phyloP scores from a whole-genome alignment of 2,329 filamentous ascomycete genomes.

The Capronia epimyces region DNA sequence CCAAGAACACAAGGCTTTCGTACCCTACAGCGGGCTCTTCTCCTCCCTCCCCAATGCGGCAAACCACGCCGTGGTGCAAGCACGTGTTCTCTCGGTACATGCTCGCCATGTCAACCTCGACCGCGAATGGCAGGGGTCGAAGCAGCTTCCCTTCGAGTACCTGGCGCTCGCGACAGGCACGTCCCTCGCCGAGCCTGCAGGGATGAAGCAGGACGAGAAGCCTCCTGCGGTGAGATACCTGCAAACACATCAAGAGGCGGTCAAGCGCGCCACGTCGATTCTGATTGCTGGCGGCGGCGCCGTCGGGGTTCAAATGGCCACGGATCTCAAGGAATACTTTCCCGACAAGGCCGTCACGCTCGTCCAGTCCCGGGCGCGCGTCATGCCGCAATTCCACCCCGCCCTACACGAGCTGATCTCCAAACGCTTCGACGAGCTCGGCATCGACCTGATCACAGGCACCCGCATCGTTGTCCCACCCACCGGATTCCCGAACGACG shows the following conservation, averaged over 20 bases:
- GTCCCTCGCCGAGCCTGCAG: slow-evolving; percentile 17
- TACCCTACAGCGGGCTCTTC: slow-evolving; percentile 46
- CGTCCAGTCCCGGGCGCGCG: slow-evolving; percentile 42
- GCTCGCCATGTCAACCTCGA: slow-evolving; percentile 42
- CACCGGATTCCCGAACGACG: slow-evolving; percentile 6
- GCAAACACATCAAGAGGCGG: slow-evolving; percentile 27
- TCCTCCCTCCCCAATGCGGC: slow-evolving; percentile 37
- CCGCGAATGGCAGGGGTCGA: slow-evolving; percentile 37
- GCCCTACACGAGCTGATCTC: slow-evolving; percentile 15
- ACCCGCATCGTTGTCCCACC: slow-evolving; percentile 14
- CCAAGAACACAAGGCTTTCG: slow-evolving; percentile 56
- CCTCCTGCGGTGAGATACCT: slow-evolving; percentile 13
- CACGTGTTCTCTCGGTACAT: slow-evolving; percentile 39
- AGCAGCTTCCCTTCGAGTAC: slow-evolving; percentile 49
- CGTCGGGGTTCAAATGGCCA: slow-evolving; percentile 48
- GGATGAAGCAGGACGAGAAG: slow-evolving; percentile 10
- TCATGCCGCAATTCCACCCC: slow-evolving; percentile 19
- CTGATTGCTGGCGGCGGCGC: slow-evolving; percentile 45
- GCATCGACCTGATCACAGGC: slow-evolving; percentile 21
- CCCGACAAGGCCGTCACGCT: slow-evolving; percentile 45
- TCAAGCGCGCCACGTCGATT: slow-evolving; percentile 44
- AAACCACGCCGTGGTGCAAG: slow-evolving; percentile 36
- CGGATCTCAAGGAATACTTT: slow-evolving; percentile 46
- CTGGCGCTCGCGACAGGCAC: slow-evolving; percentile 56
- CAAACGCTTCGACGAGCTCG: slow-evolving; percentile 17